Conservation (phyloP, 148 eudicot genomes). For the Camellia granthamiana region DNA sequence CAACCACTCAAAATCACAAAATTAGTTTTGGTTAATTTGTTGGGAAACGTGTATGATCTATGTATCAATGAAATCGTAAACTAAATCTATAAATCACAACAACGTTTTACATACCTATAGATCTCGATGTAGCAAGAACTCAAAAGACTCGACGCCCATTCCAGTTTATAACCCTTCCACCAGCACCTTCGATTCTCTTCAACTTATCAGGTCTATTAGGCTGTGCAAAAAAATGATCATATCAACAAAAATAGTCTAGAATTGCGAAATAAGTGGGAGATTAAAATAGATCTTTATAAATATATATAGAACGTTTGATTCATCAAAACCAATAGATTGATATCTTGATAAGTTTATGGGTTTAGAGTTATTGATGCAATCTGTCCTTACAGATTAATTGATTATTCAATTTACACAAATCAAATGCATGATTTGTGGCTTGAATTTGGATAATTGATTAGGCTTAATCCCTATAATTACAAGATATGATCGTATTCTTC, state of each 20-base stretch:
- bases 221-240: conserved; percentile 14
- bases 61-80: neutral
- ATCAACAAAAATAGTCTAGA: neutral
- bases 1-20: no score
- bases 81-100: neutral
- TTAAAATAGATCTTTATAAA: neutral
- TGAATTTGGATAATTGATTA: no score
- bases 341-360: neutral
- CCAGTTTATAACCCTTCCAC: conserved; percentile 72
- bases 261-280: neutral
- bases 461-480: no score
- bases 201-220: conserved; percentile 74
- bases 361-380: no score
- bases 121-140: conserved; percentile 70
- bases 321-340: neutral
- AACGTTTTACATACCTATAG: conserved; percentile 49
- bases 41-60: no score
- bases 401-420: no score
- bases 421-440: no score
- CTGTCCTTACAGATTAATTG: no score
- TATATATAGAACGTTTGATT: neutral
- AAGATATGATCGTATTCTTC: no score
- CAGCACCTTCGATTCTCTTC: conserved; percentile 63
- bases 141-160: conserved; percentile 56
- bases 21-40: no score